Evolutionary conservation across 2,329 filamentous ascomycete species (phyloP), one percentile per base, ranked within the genome.

Genomic region (Claviceps sorghi): DNA sequence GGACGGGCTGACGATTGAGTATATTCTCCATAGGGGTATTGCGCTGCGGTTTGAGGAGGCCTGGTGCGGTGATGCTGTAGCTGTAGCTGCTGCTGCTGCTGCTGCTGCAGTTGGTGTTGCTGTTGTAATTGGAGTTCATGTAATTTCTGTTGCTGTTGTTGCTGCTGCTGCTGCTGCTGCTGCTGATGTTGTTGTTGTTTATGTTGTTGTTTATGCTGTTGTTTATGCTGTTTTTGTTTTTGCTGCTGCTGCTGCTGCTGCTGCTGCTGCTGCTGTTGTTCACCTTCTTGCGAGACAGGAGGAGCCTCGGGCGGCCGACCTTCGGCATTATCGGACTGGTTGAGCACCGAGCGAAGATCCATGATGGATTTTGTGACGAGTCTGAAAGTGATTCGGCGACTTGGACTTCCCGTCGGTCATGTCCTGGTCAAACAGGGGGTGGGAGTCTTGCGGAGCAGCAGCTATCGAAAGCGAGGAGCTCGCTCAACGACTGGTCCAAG

Each of bases 271-370:
- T 30, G 43, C 30, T 30, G 43, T 30, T 32, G 43, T 19, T n/a
- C 42, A 17, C 34, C 26, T 34, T 47, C 22, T 51, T 61, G 62
- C 32, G 61, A 64, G 53, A 61, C 60, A 38, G 59, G 61, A 44
- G 60, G 60, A 50, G 65, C 62, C 56, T 65, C 65, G 52, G 64
- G 59, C 49, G 65, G 64, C 46, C 62, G 61, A 56, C 66, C 64
- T 49, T 68, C 72, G 58, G 67, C 72, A 53, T 66, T 66, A 55
- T 76, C 77, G 38, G 73, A 70, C 22, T 71, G 68, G 63, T 80
- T 81, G 48, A 81, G 65, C 59, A 82, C 75, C 17, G 71, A 72
- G 56, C 69, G 66, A 53, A 79, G 69, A 68, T 79, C 75, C 76
- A 79, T 73, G 52, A 53, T 62, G 56, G 19, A 9, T 13, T 21